Base-by-base conservation (phyloP, 345 rosid species). In the Syzygium oleosum region DNA sequence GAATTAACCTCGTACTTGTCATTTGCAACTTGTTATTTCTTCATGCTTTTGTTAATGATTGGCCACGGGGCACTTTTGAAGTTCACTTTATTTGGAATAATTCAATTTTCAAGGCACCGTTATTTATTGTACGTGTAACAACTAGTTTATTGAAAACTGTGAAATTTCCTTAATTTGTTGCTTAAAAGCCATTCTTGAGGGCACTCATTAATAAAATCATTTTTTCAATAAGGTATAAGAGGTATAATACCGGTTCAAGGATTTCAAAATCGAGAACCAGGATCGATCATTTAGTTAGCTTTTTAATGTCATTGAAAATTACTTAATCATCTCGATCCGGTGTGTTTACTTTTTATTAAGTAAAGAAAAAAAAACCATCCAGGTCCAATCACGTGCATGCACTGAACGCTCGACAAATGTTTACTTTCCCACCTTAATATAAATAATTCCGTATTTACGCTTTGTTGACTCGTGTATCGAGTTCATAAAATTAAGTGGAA, bases 151-250 rank as follows among this genome's bases (percentile, higher is more conserved):
- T 34, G 7, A 34, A 68, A 34, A 68, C 5, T 9, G 7, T 38
- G 80, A 68, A 68, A 10, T 15, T 34, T 2, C 46, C 80, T 65
- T 34, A 68, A 34, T 34, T 4, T 3, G 2, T 34, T 17, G 13
- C 13, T 34, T 19, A 4, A 19, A 31, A 34, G 9, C 25, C 19
- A 0, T 34, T 34, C 22, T 34, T 17, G 46, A 25, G 22, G 19
- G 2, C 14, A 0, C 0, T 34, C 2, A 1, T 68, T 17, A 19
- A 38, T 34, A 68, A 31, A 68, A 31, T 31, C 79, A 0, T 16
- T 31, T 65, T 34, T 34, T 31, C 43, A 17, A 17, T 68, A 16
- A 68, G 79, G 21, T 31, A 68, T 29, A 65, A 16, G 12, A 31
- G 65, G 29, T 25, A 12, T 59, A 59, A 59, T 29, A 9, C 12